Percentiles rank a stretch among this genome's conserved stretches.
Conservation (phyloP, 768 basidiomycete species). For the Phlebiopsis flavidoalba region DNA sequence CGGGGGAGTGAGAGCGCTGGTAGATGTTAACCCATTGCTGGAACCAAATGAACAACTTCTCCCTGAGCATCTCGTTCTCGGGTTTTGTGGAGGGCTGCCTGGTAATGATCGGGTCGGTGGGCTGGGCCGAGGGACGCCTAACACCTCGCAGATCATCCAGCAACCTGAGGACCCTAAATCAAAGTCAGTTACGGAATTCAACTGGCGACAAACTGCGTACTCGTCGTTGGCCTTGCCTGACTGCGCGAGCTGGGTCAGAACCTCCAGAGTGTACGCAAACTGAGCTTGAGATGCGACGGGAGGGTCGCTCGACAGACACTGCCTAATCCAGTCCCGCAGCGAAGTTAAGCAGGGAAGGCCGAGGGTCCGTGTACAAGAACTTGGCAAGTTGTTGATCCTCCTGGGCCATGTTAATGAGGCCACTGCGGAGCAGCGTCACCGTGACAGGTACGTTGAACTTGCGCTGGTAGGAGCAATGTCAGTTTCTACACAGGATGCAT, state of each 20-base stretch:
- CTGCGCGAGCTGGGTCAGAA: slow-evolving; percentile 68
- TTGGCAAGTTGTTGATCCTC: slow-evolving; percentile 92
- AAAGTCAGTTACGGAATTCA: not conserved
- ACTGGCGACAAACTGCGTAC: slow-evolving; percentile 39
- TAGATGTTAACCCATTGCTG: slow-evolving; percentile 96
- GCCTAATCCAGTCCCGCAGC: slow-evolving; percentile 78
- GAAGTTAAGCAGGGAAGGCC: slow-evolving; percentile 74
- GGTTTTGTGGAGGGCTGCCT: slow-evolving; percentile 54
- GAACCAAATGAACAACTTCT: slow-evolving; percentile 76
- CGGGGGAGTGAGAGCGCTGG: slow-evolving; percentile 84
- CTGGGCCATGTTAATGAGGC: slow-evolving; percentile 68
- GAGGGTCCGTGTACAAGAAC: slow-evolving; percentile 71
- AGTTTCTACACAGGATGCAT: slow-evolving; percentile 5
- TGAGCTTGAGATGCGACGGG: slow-evolving; percentile 77
- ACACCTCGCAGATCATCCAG: slow-evolving; percentile 79
- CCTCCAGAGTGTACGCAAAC: slow-evolving; percentile 75
- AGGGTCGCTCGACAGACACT: slow-evolving; percentile 78
- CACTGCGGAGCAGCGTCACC: slow-evolving; percentile 78
- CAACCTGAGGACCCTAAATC: slow-evolving; percentile 56
- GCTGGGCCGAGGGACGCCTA: slow-evolving; percentile 41
- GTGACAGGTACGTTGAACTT: slow-evolving; percentile 97
- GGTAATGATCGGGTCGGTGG: slow-evolving; percentile 31
- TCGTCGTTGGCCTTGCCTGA: slow-evolving; percentile 79
- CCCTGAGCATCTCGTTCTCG: slow-evolving; percentile 70
- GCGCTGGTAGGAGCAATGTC: slow-evolving; percentile 47